These are phyloP conservation scores for Naganishia randhawae DNA, from an alignment of 768 basidiomycete genomes.

Conservation along the genomic window DNA sequence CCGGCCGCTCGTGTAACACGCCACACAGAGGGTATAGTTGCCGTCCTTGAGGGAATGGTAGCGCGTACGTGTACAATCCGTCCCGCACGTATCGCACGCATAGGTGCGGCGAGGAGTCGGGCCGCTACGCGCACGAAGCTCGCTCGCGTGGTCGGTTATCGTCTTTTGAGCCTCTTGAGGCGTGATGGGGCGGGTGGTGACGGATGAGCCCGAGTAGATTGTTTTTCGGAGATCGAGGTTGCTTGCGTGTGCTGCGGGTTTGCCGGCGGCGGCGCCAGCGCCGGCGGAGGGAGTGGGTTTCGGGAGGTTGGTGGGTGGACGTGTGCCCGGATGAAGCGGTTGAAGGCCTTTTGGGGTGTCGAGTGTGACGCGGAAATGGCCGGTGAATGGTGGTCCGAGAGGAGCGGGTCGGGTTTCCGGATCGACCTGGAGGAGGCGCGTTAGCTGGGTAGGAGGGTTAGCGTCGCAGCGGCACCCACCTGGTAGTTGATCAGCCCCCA, in stretches of 20 bases:
- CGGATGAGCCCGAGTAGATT: slow-evolving; percentile 79
- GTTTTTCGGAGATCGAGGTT: slow-evolving; percentile 76
- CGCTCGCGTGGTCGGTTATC: slow-evolving; percentile 54
- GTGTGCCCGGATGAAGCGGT: slow-evolving; percentile 63
- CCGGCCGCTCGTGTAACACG: slow-evolving; percentile 92
- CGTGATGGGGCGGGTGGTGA: slow-evolving; percentile 65
- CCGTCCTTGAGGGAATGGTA: slow-evolving; percentile 93
- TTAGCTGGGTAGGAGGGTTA: neutral
- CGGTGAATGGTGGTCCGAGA: slow-evolving; percentile 93
- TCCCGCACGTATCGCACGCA: slow-evolving; percentile 89
- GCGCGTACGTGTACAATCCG: slow-evolving; percentile 80
- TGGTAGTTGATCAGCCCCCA: slow-evolving; percentile 99
- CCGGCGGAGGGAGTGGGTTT: slow-evolving; percentile 62
- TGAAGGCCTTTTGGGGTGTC: slow-evolving; percentile 95
- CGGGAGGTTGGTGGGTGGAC: slow-evolving; percentile 57
- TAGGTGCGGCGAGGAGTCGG: slow-evolving; percentile 49
- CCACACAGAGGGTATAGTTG: slow-evolving; percentile 80
- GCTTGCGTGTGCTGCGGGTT: slow-evolving; percentile 55
- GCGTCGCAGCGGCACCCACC: slow-evolving; percentile 54
- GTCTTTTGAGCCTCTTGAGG: slow-evolving; percentile 61
- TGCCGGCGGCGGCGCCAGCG: slow-evolving; percentile 51
- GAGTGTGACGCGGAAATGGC: slow-evolving; percentile 95
- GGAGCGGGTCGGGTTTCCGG: slow-evolving; percentile 91
- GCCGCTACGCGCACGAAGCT: slow-evolving; percentile 45
- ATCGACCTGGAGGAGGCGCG: slow-evolving; percentile 67